Base-by-base conservation (phyloP, 2,329 filamentous ascomycete species). In the Fusarium cyanostomum region DNA sequence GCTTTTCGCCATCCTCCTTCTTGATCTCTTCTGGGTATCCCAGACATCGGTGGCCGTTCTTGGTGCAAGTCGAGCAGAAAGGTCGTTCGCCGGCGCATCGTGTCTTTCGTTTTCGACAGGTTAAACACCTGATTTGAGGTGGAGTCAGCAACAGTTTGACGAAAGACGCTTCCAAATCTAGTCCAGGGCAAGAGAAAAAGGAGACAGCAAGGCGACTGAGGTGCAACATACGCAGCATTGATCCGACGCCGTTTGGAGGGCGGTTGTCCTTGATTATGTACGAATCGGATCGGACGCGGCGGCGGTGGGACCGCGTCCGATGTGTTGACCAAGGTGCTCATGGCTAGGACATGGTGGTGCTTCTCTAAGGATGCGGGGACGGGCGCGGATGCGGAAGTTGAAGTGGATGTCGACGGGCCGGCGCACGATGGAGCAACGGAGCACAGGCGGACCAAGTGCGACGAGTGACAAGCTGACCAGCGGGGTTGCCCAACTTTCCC, bases 261-360 rank as follows among this genome's bases (percentile, higher is more conserved):
- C 44, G 91, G 91, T 66, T 92, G 89, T 62, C 91, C 91, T 77
- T 93, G 90, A 71, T 89, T 92, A 65, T 92, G 91, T 69, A 94
- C 91, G 75, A 94, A 94, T 69, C 91, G 89, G 67, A 92, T 91
- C 74, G 85, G 83, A 75, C 85, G 87, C 54, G 52, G 62, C 39
- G 79, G 82, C 41, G 79, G 75, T 56, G 81, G 72, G 64, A 64
- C 71, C 78, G 71, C 68, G 56, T 77, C 74, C 69, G 72, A 70
- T 69, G 72, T 72, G 62, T 80, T 81, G 68, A 78, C 74, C 69
- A 80, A 73, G 55, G 79, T 78, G 65, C 80, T 77, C 82, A 84
- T 84, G 62, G 71, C 77, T 71, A 68, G 64, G 73, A 70, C 76
- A 80, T 78, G 73, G 68, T 77, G 73, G 66, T 67, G 60, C 64